Conservation (phyloP, 2,329 filamentous ascomycete species). For the Onygenales sp. region DNA sequence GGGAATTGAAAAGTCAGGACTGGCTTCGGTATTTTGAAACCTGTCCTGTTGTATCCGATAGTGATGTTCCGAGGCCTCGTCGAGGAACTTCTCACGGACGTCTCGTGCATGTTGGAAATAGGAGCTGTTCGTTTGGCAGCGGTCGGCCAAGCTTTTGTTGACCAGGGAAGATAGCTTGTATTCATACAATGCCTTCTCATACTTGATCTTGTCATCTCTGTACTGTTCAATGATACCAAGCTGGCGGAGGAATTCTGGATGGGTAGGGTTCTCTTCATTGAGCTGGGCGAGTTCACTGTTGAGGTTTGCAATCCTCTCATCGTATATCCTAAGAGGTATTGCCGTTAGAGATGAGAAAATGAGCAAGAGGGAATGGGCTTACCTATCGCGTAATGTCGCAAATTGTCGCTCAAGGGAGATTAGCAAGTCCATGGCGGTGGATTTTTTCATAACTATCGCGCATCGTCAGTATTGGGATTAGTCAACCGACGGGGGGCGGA, state of each 20-base stretch:
- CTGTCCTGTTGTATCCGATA: conserved; percentile 88
- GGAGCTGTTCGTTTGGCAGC: conserved; percentile 78
- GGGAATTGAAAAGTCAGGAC: conserved; percentile 71
- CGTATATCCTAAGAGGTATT: conserved; percentile 57
- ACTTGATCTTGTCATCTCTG: conserved; percentile 66
- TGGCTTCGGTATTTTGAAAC: conserved; percentile 64
- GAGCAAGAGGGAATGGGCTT: conserved; percentile 13
- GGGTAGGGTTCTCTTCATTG: conserved; percentile 52
- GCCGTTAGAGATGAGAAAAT: conserved; percentile 8
- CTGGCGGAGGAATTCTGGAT: conserved; percentile 86
- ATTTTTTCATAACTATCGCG: conserved; percentile 61
- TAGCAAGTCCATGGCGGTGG: conserved; percentile 69
- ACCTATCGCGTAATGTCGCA: conserved; percentile 63
- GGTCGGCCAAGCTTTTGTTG: conserved; percentile 66
- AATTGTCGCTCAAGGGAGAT: conserved; percentile 81
- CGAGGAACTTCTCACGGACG: conserved; percentile 67
- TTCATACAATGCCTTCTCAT: conserved; percentile 63
- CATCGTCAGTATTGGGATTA: conserved; percentile 20
- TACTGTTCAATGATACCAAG: conserved; percentile 77
- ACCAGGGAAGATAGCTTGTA: conserved; percentile 66
- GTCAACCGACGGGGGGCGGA: conserved; percentile 7
- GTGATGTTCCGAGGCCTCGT: conserved; percentile 77
- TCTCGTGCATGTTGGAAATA: conserved; percentile 83
- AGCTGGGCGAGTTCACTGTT: conserved; percentile 59
- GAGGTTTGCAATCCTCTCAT: conserved; percentile 74